phyloP scores from a whole-genome alignment of 2,329 filamentous ascomycete species.

The Seiridium unicorne region DNA sequence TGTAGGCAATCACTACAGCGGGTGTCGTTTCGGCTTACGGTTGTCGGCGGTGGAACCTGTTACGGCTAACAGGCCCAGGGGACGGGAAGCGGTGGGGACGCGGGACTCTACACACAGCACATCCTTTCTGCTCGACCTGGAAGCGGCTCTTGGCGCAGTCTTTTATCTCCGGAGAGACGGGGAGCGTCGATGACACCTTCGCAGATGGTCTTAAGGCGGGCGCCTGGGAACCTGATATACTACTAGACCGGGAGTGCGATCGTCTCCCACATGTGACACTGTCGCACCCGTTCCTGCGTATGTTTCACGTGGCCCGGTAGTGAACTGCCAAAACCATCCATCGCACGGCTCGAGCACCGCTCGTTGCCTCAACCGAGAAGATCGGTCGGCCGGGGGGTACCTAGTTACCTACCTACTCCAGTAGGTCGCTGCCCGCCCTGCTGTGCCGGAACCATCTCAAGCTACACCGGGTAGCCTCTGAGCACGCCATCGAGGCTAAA shows the following conservation, averaged over 20 bases:
- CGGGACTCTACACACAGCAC: not conserved
- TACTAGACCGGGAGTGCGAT: not conserved
- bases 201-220: not conserved
- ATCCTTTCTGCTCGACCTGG: not conserved
- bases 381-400: slow-evolving; percentile 2
- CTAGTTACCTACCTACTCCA: slow-evolving; percentile 7
- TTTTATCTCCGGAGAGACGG: not conserved
- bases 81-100: not conserved
- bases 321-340: slow-evolving; percentile 4
- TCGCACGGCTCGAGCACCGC: not conserved
- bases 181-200: not conserved
- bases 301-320: slow-evolving; percentile 2
- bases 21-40: slow-evolving; percentile 7
- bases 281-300: slow-evolving; percentile 1
- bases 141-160: not conserved
- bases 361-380: not conserved
- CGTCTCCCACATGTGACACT: slow-evolving; percentile 1
- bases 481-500: slow-evolving; percentile 32
- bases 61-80: slow-evolving; percentile 1
- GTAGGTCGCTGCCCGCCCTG: slow-evolving; percentile 5
- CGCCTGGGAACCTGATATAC: not conserved
- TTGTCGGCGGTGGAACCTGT: slow-evolving; percentile 1
- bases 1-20: not conserved
- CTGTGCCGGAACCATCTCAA: slow-evolving; percentile 2
- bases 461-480: slow-evolving; percentile 15